Base-by-base conservation (phyloP, 495 filamentous ascomycete genomes). In the Rhypophila decipiens region DNA sequence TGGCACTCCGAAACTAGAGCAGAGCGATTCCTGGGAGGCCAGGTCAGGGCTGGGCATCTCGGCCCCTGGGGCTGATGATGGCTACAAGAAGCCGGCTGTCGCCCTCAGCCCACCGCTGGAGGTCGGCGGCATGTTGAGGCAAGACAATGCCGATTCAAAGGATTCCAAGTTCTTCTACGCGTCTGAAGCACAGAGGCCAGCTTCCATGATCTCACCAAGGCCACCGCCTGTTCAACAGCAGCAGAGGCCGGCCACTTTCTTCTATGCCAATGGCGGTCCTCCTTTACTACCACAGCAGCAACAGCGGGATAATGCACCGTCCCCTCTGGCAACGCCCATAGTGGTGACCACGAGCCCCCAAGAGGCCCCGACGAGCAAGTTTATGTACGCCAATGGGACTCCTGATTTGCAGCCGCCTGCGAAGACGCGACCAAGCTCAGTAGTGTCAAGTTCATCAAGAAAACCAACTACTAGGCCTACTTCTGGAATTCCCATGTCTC, bases 141-240 rank as follows among this genome's bases (percentile, higher is more conserved):
- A 50, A 36, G 46, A 63, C 22, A 31, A 31, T 31, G n/a, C n/a
- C n/a, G n/a, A n/a, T n/a, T n/a, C n/a, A n/a, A 24, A 44, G 0
- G 73, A 77, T 4, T 77, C 83, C 24, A 84, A 82, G 63, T 89
- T 90, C 68, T 89, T 90, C 57, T 84, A 86, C 64, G 86, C 85
- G 7, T 79, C 76, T 54, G 83, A 87, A 49, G 80, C 74, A n/a
- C 53, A 47, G n/a, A 80, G 78, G 50, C 66, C 71, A 11, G 52
- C 65, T 62, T 61, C 19, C 68, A 65, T 20, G 24, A 51, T 2
- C 36, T 13, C 0, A 3, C 33, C 38, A 59, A 42, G 52, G n/a
- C n/a, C n/a, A n/a, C 58, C 54, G 37, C 45, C 39, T 37, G 56
- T 45, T 12, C 43, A 45, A 18, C 53, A 49, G 24, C 69, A 46